Evolutionary conservation across 2,329 filamentous ascomycete genomes (phyloP), one percentile per base, ranked within the genome.

Genomic region (Hypoxylon sp.): DNA sequence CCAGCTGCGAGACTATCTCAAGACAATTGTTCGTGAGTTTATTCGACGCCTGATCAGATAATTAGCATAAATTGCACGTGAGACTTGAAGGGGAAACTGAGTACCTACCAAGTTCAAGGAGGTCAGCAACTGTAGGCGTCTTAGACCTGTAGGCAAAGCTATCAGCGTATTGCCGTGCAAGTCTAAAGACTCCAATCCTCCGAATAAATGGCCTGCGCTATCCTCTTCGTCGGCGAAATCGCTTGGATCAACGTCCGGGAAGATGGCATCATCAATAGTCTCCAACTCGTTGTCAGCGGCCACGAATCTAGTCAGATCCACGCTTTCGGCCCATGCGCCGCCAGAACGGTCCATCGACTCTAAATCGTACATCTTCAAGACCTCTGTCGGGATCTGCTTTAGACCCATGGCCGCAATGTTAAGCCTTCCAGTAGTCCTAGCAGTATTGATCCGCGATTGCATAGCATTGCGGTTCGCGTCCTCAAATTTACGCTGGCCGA

Each of bases 261-360:
- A 98, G 17, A 94, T 83, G 1, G 84, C 82, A 17, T 96, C 92
- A 2, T 89, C 87, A 35, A 98, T 84, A 33, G 84, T 83, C 74
- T 93, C 89, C 52, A 99, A 80, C 75, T 97, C 93, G 75, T 99
- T 98, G 76, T 97, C 94, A 8, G 95, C 94, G 5, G 92, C 94
- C 70, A 96, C 88, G 54, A 98, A 90, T 67, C 92, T 90, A 0
- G 91, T 92, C 50, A 98, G 82, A 76, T 98, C 95, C 10, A 98
- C 93, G 65, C 92, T 91, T 79, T 98, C 95, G 1, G 94, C 94
- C 96, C 96, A 98, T 35, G 91, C 89, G 10, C 90, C 87, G 37
- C 87, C 88, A 22, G 86, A 83, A 11, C 83, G 84, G 39, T 91
- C 88, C 61, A 90, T 85, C 1, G 87, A 86, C 58, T 94, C 90